Percentiles rank a stretch among this genome's conserved stretches.
Conservation (phyloP, 345 rosid genomes). For the Hevea brasiliensis region DNA sequence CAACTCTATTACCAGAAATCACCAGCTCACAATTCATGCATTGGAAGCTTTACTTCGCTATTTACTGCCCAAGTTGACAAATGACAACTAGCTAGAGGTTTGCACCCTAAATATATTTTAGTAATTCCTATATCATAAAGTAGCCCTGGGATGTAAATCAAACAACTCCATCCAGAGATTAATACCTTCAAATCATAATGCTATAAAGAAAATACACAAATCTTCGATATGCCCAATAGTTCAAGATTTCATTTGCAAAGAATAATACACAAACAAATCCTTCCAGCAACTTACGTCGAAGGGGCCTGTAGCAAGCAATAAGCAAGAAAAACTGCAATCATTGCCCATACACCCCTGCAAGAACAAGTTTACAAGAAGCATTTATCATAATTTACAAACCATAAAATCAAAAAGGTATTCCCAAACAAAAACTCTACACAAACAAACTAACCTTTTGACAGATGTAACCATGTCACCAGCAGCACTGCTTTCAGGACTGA, state of each 20-base stretch:
- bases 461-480: constrained; percentile 79
- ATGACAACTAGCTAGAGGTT: neutral
- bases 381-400: constrained; percentile 11
- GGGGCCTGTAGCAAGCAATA: constrained; percentile 98
- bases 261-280: neutral
- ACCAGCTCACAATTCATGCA: too few relatives aligned
- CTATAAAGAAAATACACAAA: neutral
- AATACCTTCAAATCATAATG: neutral
- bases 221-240: neutral
- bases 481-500: constrained; percentile 65
- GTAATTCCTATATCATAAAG: neutral
- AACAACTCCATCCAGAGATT: neutral
- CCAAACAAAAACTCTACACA: neutral
- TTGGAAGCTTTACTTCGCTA: too few relatives aligned
- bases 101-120: neutral
- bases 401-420: neutral
- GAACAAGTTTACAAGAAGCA: constrained; percentile 28
- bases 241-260: neutral
- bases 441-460: constrained; percentile 72
- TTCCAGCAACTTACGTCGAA: constrained; percentile 65
- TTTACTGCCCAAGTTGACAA: constrained; percentile 1
- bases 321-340: constrained; percentile 96
- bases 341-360: constrained; percentile 93
- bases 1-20: too few relatives aligned
- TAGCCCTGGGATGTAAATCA: neutral